phyloP scores from a whole-genome alignment of 129 eudicot species.

The Tagetes patula region DNA sequence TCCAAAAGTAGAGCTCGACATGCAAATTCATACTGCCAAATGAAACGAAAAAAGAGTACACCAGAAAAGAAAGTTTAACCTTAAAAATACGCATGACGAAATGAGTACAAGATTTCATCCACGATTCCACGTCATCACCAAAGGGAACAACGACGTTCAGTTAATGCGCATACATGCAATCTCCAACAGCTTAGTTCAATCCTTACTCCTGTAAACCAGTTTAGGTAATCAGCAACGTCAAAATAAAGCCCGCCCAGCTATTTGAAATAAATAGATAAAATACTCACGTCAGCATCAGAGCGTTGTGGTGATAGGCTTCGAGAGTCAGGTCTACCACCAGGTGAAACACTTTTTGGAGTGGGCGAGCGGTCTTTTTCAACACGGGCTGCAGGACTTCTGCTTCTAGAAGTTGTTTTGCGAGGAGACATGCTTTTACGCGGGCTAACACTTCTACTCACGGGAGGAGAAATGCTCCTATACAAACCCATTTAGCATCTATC shows the following conservation, averaged over 20 bases:
- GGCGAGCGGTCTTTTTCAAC: conserved; percentile 55
- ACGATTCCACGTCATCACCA: not conserved
- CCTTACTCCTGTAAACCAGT: not conserved
- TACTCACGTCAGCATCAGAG: conserved; percentile 79
- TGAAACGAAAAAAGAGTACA: not conserved
- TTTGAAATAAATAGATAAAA: not conserved
- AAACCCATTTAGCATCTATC: conserved; percentile 8
- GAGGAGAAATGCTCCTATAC: conserved; percentile 49
- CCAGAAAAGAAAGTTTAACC: not conserved
- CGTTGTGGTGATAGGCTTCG: conserved; percentile 76
- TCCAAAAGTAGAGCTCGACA: not conserved
- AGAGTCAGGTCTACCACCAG: conserved; percentile 57
- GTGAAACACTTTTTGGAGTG: conserved; percentile 69
- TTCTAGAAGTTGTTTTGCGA: conserved; percentile 53
- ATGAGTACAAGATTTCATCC: not conserved
- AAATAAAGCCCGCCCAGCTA: not conserved
- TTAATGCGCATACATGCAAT: not conserved
- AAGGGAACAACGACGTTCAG: not conserved
- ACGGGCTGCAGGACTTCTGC: conserved; percentile 53
- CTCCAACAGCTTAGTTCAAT: not conserved
- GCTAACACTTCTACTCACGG: conserved; percentile 58
- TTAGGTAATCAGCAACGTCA: not conserved
- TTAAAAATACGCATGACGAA: not conserved
- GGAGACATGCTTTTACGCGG: conserved; percentile 80
- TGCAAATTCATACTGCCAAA: not conserved